Evolutionary conservation across 2,329 filamentous ascomycete species (phyloP).

Genomic region (Chaetomium sp.): DNA sequence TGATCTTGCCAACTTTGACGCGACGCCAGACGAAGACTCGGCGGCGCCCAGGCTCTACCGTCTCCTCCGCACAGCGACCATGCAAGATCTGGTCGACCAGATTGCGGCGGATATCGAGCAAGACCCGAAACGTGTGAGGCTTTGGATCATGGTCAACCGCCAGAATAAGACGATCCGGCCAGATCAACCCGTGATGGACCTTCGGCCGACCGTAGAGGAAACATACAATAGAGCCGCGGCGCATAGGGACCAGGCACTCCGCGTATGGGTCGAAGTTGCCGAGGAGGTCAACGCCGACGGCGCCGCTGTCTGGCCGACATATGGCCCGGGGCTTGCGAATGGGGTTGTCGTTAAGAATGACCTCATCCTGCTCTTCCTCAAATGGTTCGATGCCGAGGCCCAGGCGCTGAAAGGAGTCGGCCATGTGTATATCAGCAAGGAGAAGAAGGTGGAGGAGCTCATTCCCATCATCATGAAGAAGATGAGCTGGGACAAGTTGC

Average conservation of each 20-base stretch:
- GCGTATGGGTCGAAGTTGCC: conserved; percentile 83
- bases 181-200: conserved; percentile 80
- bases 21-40: conserved; percentile 57
- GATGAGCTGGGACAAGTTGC: conserved; percentile 83
- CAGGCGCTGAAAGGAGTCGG: conserved; percentile 77
- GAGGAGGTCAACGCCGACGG: conserved; percentile 68
- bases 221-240: conserved; percentile 55
- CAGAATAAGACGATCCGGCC: conserved; percentile 96
- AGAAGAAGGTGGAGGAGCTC: conserved; percentile 85
- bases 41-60: conserved; percentile 73
- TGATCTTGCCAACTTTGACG: conserved; percentile 74
- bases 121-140: conserved; percentile 70
- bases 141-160: conserved; percentile 98
- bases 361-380: conserved; percentile 82
- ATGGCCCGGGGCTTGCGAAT: conserved; percentile 55
- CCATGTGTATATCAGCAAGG: conserved; percentile 83
- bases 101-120: conserved; percentile 71
- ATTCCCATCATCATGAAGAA: conserved; percentile 74
- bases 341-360: conserved; percentile 62
- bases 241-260: conserved; percentile 70
- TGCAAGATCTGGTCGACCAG: conserved; percentile 71
- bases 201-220: conserved; percentile 77
- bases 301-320: conserved; percentile 70
- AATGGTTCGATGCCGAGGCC: conserved; percentile 79
- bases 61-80: conserved; percentile 71